Conservation (phyloP, 2,329 filamentous ascomycete species). For the Clarireedia hainanense region DNA sequence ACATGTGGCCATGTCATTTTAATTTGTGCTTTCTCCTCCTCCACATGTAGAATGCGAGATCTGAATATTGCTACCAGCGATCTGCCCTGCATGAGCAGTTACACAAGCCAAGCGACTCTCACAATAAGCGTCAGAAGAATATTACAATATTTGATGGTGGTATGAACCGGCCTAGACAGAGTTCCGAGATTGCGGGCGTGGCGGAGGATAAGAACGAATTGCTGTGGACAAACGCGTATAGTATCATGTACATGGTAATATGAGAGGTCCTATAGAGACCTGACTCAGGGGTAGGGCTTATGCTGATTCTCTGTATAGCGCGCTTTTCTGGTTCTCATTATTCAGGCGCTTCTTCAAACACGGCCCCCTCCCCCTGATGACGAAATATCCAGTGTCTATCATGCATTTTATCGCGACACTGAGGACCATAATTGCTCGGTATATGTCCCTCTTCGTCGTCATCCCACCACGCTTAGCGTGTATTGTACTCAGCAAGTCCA, state of each 20-base stretch:
- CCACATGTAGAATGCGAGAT: conserved; percentile 6
- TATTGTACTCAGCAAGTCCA: too few relatives aligned
- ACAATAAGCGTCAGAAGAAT: conserved; percentile 1
- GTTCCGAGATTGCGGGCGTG: not conserved
- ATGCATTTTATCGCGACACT: not conserved
- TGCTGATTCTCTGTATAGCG: not conserved
- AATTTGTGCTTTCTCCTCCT: not conserved
- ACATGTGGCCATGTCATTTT: not conserved
- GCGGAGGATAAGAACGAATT: not conserved
- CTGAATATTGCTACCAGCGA: not conserved
- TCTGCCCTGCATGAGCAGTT: conserved; percentile 6
- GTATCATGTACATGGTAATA: conserved; percentile 2
- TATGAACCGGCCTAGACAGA: not conserved
- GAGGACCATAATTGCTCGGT: not conserved
- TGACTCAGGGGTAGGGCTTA: not conserved
- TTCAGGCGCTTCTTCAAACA: conserved; percentile 4
- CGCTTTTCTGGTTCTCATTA: not conserved
- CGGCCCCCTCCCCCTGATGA: not conserved
- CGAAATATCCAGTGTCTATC: not conserved
- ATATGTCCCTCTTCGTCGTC: not conserved
- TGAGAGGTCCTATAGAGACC: conserved; percentile 1
- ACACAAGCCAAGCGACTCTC: conserved; percentile 2
- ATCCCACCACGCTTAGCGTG: too few relatives aligned
- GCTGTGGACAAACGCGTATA: not conserved
- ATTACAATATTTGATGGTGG: not conserved